A percentile compares a stretch with the other conserved stretches of the same genome.
These are phyloP conservation scores for Ophiostoma sp. DNA, from an alignment of 2,329 filamentous ascomycete genomes.

Conservation along the genomic window DNA sequence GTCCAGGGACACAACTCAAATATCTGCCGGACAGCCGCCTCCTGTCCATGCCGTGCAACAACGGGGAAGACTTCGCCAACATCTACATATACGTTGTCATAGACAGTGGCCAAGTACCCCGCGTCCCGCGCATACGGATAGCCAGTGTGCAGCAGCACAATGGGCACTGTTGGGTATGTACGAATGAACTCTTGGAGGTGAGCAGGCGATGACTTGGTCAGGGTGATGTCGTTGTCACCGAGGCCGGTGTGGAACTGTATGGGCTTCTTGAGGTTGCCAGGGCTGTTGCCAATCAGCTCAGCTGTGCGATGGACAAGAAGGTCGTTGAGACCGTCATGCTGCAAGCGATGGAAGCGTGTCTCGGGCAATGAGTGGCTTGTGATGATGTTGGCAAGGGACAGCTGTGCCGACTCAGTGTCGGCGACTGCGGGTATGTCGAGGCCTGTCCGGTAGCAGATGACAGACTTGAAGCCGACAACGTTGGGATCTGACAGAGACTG, in stretches of 20 bases:
- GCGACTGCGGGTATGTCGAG: constrained; percentile 51
- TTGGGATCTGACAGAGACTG: constrained; percentile 56
- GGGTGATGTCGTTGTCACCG: constrained; percentile 70
- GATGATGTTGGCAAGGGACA: constrained; percentile 38
- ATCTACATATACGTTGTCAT: constrained; percentile 75
- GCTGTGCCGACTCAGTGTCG: constrained; percentile 39
- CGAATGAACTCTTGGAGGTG: constrained; percentile 70
- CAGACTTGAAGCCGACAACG: constrained; percentile 75
- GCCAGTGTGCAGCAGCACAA: constrained; percentile 72
- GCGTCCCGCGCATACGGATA: constrained; percentile 77
- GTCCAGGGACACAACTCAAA: constrained; percentile 68
- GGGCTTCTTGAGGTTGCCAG: constrained; percentile 54
- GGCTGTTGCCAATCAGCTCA: constrained; percentile 47
- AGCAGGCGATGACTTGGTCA: constrained; percentile 66
- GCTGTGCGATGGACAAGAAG: constrained; percentile 62
- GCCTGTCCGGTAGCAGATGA: constrained; percentile 76
- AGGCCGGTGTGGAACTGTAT: constrained; percentile 80
- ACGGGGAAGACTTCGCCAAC: constrained; percentile 78
- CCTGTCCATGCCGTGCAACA: constrained; percentile 70
- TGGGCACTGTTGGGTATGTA: constrained; percentile 61
- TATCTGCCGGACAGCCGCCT: constrained; percentile 62
- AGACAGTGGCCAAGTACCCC: constrained; percentile 71
- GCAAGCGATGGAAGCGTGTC: constrained; percentile 46
- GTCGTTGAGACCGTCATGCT: constrained; percentile 62
- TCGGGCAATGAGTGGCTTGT: constrained; percentile 30